phyloP scores from a whole-genome alignment of 78 protist species.

The Monosiga brevicollis region DNA sequence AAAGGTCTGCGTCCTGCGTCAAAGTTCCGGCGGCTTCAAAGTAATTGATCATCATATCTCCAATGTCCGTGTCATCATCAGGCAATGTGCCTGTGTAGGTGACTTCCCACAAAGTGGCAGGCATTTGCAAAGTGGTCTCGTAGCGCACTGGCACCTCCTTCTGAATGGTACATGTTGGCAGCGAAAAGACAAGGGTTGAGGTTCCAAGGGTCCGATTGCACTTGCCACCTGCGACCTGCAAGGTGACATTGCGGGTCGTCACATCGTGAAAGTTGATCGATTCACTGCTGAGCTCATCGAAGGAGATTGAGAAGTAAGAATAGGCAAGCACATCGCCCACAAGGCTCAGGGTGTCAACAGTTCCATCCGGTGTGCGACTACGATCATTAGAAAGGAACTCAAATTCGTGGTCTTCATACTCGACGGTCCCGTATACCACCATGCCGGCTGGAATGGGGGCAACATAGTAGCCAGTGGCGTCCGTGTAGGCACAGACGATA shows the following conservation, averaged over 20 bases:
- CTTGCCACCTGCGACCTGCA: neutral
- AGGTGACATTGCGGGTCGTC: neutral
- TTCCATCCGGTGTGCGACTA: neutral
- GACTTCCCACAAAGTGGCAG: neutral
- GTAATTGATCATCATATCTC: neutral
- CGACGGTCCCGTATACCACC: neutral
- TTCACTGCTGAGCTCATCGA: neutral
- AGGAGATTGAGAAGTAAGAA: neutral
- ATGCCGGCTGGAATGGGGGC: neutral
- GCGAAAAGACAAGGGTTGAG: neutral
- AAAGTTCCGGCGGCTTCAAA: neutral
- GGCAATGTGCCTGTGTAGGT: neutral
- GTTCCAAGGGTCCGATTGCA: neutral
- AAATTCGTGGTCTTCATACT: neutral
- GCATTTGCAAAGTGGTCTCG: neutral
- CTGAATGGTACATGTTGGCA: too few relatives aligned
- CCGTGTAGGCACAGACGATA: neutral
- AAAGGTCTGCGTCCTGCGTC: neutral
- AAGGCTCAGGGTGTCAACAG: neutral
- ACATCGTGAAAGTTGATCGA: neutral
- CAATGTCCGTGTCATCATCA: neutral
- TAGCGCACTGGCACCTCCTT: neutral
- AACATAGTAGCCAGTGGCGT: neutral
- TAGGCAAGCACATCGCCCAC: neutral
- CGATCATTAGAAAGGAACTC: neutral